Conservation (phyloP, 805 yeast species). For the Lachancea waltii region DNA sequence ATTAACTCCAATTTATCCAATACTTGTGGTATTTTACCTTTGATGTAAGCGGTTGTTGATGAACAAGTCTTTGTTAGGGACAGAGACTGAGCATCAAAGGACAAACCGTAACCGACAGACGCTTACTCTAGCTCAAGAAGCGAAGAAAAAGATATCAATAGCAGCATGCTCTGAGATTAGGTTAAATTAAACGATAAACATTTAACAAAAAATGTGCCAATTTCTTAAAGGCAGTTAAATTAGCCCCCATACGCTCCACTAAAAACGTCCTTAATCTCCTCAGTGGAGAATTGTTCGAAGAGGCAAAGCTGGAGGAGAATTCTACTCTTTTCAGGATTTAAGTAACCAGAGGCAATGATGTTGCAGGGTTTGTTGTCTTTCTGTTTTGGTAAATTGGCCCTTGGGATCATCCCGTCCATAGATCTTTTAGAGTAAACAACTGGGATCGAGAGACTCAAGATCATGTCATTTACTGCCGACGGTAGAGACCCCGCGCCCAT, state of each 20-base stretch:
- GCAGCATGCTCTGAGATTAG: too few relatives aligned
- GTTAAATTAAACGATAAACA: too few relatives aligned
- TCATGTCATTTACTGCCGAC: slow-evolving; percentile 41
- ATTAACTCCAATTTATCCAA: too few relatives aligned
- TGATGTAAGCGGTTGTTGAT: too few relatives aligned
- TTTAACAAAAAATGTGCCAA: too few relatives aligned
- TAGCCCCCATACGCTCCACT: slow-evolving; percentile 49
- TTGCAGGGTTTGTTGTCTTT: slow-evolving; percentile 34
- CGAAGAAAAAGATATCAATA: too few relatives aligned
- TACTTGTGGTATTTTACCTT: too few relatives aligned
- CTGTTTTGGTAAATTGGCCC: slow-evolving; percentile 37
- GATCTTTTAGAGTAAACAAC: slow-evolving; percentile 60
- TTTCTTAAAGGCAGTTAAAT: too few relatives aligned
- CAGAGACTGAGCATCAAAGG: too few relatives aligned
- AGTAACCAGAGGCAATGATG: slow-evolving; percentile 55
- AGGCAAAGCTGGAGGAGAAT: slow-evolving; percentile 52
- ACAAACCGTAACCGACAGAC: too few relatives aligned
- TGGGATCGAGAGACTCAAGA: slow-evolving; percentile 41
- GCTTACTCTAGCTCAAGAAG: too few relatives aligned
- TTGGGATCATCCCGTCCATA: slow-evolving; percentile 66
- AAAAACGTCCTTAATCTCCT: slow-evolving; percentile 41
- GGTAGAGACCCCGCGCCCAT: slow-evolving; percentile 68
- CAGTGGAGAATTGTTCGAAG: slow-evolving; percentile 34
- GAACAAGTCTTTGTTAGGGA: too few relatives aligned
- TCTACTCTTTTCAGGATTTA: slow-evolving; percentile 61